Conservation (phyloP, 176 grass and related monocot species). For the Lolium multiflorum region DNA sequence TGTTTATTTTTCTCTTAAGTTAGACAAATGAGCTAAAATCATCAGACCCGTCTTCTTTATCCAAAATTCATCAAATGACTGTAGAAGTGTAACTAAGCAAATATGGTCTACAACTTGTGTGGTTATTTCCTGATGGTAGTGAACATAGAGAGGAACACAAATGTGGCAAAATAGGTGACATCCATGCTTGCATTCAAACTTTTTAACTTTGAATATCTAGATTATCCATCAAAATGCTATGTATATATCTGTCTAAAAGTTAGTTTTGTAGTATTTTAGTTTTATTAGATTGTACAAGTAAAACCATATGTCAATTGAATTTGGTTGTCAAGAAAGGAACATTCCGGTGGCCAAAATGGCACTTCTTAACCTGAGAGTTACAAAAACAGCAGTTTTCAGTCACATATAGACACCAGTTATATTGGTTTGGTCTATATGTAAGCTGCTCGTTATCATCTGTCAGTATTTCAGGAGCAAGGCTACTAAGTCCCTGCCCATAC, state of each 20-base stretch:
- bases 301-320: not conserved
- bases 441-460: slow-evolving; percentile 13
- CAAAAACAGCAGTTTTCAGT: slow-evolving; percentile 30
- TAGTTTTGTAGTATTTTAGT: slow-evolving; percentile 4
- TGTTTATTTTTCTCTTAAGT: slow-evolving; percentile 15
- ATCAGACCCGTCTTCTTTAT: not conserved
- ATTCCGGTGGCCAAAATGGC: not conserved
- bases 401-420: slow-evolving; percentile 10
- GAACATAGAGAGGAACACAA: slow-evolving; percentile 38
- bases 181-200: slow-evolving; percentile 29
- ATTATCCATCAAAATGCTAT: slow-evolving; percentile 1
- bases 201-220: slow-evolving; percentile 33
- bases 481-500: not conserved
- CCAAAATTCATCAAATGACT: slow-evolving; percentile 26
- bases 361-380: not conserved
- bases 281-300: slow-evolving; percentile 16
- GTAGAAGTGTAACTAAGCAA: slow-evolving; percentile 22
- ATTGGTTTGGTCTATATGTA: slow-evolving; percentile 39
- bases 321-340: not conserved
- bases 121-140: slow-evolving; percentile 29
- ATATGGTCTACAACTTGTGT: slow-evolving; percentile 46
- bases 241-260: slow-evolving; percentile 2
- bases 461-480: slow-evolving; percentile 24
- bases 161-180: slow-evolving; percentile 13
- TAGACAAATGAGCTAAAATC: not conserved